A percentile compares a stretch with the other conserved stretches of the same genome.
phyloP scores from a whole-genome alignment of 2,329 filamentous ascomycete species.

The Diaporthe citri region DNA sequence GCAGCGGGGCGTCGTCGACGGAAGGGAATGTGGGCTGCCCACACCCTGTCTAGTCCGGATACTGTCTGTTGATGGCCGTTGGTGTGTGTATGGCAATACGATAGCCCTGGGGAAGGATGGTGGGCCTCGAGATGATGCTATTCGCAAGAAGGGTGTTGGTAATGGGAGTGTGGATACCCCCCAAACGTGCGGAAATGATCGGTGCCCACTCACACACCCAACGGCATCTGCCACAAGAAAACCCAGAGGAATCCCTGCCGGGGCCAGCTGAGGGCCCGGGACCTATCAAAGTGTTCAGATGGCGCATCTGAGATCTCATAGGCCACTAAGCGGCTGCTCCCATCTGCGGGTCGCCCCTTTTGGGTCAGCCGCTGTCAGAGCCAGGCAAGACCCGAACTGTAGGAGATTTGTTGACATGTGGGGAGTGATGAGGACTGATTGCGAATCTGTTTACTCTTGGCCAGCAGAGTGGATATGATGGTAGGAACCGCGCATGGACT shows the following conservation, averaged over 20 bases:
- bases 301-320: constrained; percentile 36
- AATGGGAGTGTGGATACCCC: not conserved
- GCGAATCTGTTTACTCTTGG: constrained; percentile 12
- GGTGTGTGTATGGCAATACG: constrained; percentile 6
- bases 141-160: constrained; percentile 13
- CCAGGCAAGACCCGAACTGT: constrained; percentile 20
- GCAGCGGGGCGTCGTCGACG: constrained; percentile 12
- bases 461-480: constrained; percentile 17
- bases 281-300: constrained; percentile 27
- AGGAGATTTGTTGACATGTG: constrained; percentile 18
- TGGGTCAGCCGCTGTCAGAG: constrained; percentile 35
- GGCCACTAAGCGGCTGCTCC: constrained; percentile 28
- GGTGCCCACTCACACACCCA: constrained; percentile 27
- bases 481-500: not conserved
- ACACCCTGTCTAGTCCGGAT: constrained; percentile 7
- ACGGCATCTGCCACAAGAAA: constrained; percentile 6
- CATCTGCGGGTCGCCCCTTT: constrained; percentile 37
- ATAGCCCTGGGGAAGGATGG: not conserved
- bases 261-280: constrained; percentile 4
- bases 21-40: constrained; percentile 18
- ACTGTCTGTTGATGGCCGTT: not conserved
- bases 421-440: constrained; percentile 13
- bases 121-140: constrained; percentile 21
- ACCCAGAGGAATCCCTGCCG: constrained; percentile 28
- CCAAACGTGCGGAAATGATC: constrained; percentile 32